Base-by-base conservation (phyloP, 371 early-diverging fungal genomes). In the Sporodiniella umbellata region DNA sequence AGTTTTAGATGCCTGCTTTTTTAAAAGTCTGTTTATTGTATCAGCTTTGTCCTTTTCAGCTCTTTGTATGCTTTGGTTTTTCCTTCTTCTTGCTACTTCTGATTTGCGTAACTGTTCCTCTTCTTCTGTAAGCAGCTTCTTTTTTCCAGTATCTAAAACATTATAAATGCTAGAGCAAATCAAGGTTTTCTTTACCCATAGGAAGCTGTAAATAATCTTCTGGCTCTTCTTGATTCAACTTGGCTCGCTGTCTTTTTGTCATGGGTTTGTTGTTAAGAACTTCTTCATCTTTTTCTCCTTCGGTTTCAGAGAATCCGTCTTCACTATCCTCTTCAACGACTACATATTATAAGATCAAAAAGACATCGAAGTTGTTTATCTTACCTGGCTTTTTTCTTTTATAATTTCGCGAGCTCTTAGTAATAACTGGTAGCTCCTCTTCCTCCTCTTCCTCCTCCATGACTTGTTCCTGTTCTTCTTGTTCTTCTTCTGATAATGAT, bases 1-100 rank as follows among this genome's bases (percentile, higher is more conserved):
- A 22, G 83, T 81, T 52, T 88, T 88, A 21, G 81, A 79, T 11
- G 88, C 83, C 56, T 88, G 88, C 51, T 88, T 88, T 58, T 88
- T 88, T 42, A 88, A 64, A 23, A 88, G 58, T 33, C 86, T 72
- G 54, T 86, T 87, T 58, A 88, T 87, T 0, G 88, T 88, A 42
- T 88, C 88, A 66, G 78, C 77, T 58, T 88, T 87, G 42, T 86
- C 82, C 56, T 86, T 86, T 58, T 88, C 88, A 8, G 87, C 87
- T 25, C 86, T 73, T 62, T 88, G 87, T 33, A 83, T 75, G 31
- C 85, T 87, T 54, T 86, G 88, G 58, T 87, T 87, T 64, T 87
- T 88, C 54, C 88, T 78, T 21, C 85, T 77, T 50, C 88, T 79
- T 1, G 86, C 83, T 21, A 84, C 80, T 64, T 88, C 88, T n/a